Evolutionary conservation across 305 asterid species (phyloP), one percentile per base, ranked within the genome.

Genomic region (Fraxinus latifolia): DNA sequence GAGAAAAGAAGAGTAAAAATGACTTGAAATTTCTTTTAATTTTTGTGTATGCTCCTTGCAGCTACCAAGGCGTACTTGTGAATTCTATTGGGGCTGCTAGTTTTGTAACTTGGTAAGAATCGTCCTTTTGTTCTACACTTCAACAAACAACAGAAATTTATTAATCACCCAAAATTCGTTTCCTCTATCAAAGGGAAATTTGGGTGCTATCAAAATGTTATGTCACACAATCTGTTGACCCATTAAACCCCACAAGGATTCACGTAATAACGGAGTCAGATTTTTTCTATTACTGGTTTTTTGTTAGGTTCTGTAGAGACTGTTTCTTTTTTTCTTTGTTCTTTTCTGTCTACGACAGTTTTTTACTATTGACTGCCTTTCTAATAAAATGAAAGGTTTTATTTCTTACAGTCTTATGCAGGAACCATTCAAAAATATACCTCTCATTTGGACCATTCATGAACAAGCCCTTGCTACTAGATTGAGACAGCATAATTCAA

Each of bases 371-470:
- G 60, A 50, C 60, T 68, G 14, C 47, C 67, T 29, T 68, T n/a
- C 47, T 33, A 76, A 74, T 44, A 78, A 84, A 87, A 79, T 83
- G 86, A 84, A 91, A 75, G 82, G 81, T 82, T 86, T 85, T 89
- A 90, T 87, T 87, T 85, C 85, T 83, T 85, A 84, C 95, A 95
- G 99, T 84, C 92, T 95, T 79, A 88, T 90, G 97, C 97, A 90
- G 98, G 99, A 93, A 76, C 99, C 99, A 73, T 96, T 94, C 85
- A 90, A 79, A 86, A 84, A 85, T 78, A 88, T 93, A 77, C 97
- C 97, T 73, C 84, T 95, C 74, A 85, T 95, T 84, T 95, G 99
- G 99, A 93, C 96, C 37, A 87, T 95, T 82, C 95, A 94, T 67
- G 99, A 95, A 88, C 85, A 89, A 83, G 74, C 84, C 25, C 97